Conservation (phyloP, 192 early-diverging fungal genomes). For the Rhizoclosmatium globosum region DNA sequence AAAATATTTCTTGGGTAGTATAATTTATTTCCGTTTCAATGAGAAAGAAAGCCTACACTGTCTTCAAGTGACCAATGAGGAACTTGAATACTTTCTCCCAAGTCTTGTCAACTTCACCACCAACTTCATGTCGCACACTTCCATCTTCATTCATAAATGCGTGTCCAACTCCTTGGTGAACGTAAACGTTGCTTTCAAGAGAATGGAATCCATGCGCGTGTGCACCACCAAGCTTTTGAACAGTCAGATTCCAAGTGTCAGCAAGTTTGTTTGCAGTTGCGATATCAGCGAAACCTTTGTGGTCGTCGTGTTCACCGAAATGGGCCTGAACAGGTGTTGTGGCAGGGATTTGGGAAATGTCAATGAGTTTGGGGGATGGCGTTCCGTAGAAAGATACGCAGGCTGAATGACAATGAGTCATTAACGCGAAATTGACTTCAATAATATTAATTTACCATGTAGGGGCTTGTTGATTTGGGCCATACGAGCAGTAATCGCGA, state of each 20-base stretch:
- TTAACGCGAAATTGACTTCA: not conserved
- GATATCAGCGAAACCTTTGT: conserved; percentile 26
- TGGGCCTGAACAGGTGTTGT: conserved; percentile 36
- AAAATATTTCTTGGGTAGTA: too few species aligned
- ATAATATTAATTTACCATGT: conserved; percentile 14
- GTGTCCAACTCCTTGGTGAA: conserved; percentile 32
- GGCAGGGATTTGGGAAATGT: conserved; percentile 30
- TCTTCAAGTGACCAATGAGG: conserved; percentile 37
- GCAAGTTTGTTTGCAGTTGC: conserved; percentile 24
- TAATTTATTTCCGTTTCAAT: too few species aligned
- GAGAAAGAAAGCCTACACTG: too few species aligned
- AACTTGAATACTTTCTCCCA: conserved; percentile 38
- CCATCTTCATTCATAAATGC: conserved; percentile 40
- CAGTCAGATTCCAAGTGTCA: conserved; percentile 34
- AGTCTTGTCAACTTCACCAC: conserved; percentile 23
- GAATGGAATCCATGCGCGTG: conserved; percentile 37
- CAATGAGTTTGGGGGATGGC: conserved; percentile 22
- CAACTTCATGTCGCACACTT: not conserved
- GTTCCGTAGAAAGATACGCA: conserved; percentile 37
- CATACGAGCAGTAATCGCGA: conserved; percentile 50
- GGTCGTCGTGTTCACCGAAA: conserved; percentile 26
- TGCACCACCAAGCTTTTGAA: conserved; percentile 28
- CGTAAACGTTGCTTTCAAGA: conserved; percentile 30
- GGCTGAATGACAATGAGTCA: conserved; percentile 6
- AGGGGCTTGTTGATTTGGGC: conserved; percentile 8